Evolutionary conservation across 2,329 filamentous ascomycete genomes (phyloP).

Genomic region (Penicillium sp.): DNA sequence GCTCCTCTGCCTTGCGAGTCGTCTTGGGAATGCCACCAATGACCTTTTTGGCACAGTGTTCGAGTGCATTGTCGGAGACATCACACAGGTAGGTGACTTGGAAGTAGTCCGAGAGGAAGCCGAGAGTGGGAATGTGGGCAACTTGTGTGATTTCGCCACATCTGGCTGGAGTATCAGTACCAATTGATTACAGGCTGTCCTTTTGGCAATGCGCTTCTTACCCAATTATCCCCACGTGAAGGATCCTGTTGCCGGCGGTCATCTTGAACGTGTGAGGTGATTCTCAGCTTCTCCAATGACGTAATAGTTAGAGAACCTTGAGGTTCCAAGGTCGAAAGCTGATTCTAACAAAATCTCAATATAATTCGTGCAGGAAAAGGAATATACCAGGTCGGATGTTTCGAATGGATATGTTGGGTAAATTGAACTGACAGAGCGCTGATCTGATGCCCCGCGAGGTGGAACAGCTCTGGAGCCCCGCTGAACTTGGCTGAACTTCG

Average conservation of each 20-base stretch:
- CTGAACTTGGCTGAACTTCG: neutral
- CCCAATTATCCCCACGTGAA: slow-evolving; percentile 9
- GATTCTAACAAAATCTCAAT: neutral
- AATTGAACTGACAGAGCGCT: neutral
- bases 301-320: neutral
- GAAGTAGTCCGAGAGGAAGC: slow-evolving; percentile 46
- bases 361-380: neutral
- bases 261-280: neutral
- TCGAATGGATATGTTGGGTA: neutral
- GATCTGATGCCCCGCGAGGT: neutral
- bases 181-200: neutral
- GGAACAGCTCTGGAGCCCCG: slow-evolving; percentile 1
- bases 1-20: slow-evolving; percentile 37
- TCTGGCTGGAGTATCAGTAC: slow-evolving; percentile 16
- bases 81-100: slow-evolving; percentile 52
- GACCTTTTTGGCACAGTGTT: slow-evolving; percentile 38
- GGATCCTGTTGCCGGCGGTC: neutral
- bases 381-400: neutral
- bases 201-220: neutral
- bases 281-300: neutral
- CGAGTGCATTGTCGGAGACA: slow-evolving; percentile 44
- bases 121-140: slow-evolving; percentile 50
- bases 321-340: neutral
- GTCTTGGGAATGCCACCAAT: slow-evolving; percentile 30
- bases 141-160: slow-evolving; percentile 52